Evolutionary conservation across 805 yeast species (phyloP).

Genomic region (Spathaspora passalidarum): DNA sequence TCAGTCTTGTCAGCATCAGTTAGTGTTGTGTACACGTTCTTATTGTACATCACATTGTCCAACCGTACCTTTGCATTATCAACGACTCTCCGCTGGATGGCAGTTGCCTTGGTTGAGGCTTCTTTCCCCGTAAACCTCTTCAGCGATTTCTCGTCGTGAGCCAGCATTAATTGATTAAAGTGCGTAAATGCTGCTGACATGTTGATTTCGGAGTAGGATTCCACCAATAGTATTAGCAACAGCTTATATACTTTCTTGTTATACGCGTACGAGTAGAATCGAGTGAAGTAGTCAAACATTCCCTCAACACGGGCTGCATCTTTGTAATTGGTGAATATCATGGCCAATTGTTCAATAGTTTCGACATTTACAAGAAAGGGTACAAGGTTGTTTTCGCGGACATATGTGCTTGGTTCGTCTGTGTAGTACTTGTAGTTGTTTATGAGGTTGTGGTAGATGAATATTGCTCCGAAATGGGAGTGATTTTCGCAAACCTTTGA

Average conservation of each 20-base stretch:
- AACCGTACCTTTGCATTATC: conserved; percentile 21
- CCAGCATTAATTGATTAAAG: conserved; percentile 16
- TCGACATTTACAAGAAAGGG: conserved; percentile 34
- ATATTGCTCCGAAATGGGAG: conserved; percentile 28
- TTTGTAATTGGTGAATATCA: conserved; percentile 25
- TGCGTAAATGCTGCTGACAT: conserved; percentile 19
- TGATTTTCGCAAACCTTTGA: conserved; percentile 20
- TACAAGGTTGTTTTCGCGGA: conserved; percentile 15
- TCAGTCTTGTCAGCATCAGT: not conserved
- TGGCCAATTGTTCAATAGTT: conserved; percentile 22
- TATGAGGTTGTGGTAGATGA: conserved; percentile 35
- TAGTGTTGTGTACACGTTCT: not conserved
- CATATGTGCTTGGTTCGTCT: conserved; percentile 11
- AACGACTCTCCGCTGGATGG: conserved; percentile 9
- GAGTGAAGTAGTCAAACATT: conserved; percentile 30
- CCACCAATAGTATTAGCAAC: conserved; percentile 26
- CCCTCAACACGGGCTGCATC: conserved; percentile 28
- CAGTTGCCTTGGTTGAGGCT: conserved; percentile 8
- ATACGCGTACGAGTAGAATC: conserved; percentile 34
- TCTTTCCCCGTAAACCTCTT: too few relatives aligned
- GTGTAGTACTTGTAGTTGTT: conserved; percentile 20
- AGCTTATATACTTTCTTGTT: conserved; percentile 24
- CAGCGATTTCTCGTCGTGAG: not conserved
- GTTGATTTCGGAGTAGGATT: conserved; percentile 25
- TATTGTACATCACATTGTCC: conserved; percentile 18